These are phyloP conservation scores for Radiomyces spectabilis DNA, from an alignment of 192 early-diverging fungal species.

Conservation along the genomic window DNA sequence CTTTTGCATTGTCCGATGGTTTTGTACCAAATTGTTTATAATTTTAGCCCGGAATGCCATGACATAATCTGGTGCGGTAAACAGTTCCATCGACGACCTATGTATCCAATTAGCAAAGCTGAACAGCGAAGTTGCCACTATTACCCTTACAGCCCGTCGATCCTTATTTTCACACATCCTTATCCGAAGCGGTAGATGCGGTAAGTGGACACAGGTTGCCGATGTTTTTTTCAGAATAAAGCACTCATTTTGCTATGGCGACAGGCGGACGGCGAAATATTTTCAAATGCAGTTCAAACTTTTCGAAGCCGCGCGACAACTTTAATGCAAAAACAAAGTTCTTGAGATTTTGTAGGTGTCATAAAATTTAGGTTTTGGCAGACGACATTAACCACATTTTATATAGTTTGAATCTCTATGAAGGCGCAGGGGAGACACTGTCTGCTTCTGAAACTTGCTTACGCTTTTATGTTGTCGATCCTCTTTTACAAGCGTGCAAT, in stretches of 20 bases:
- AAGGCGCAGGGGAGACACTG: conserved; percentile 1
- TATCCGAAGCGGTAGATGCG: conserved; percentile 7
- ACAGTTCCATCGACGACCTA: conserved; percentile 4
- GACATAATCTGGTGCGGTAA: conserved; percentile 9
- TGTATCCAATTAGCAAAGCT: conserved; percentile 5
- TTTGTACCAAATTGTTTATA: too few relatives aligned
- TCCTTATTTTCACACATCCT: not conserved
- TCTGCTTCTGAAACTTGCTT: conserved; percentile 2
- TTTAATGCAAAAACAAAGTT: too few relatives aligned
- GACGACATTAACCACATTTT: conserved; percentile 4
- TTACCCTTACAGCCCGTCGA: conserved; percentile 1
- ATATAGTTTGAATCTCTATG: not conserved
- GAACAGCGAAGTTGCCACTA: conserved; percentile 6
- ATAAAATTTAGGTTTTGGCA: conserved; percentile 10
- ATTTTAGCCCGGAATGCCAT: conserved; percentile 5
- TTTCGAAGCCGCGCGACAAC: too few relatives aligned
- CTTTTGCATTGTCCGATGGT: conserved; percentile 6
- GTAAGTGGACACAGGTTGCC: conserved; percentile 15
- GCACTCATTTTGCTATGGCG: too few relatives aligned
- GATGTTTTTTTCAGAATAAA: too few relatives aligned
- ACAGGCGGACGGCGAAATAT: too few relatives aligned
- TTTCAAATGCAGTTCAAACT: not conserved
- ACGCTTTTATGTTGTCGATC: not conserved
- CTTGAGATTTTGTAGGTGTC: conserved; percentile 6
- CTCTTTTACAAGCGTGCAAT: conserved; percentile 5